Evolutionary conservation across 2,329 filamentous ascomycete genomes (phyloP), one percentile per base, ranked within the genome.

Genomic region (Ascochyta pisi): DNA sequence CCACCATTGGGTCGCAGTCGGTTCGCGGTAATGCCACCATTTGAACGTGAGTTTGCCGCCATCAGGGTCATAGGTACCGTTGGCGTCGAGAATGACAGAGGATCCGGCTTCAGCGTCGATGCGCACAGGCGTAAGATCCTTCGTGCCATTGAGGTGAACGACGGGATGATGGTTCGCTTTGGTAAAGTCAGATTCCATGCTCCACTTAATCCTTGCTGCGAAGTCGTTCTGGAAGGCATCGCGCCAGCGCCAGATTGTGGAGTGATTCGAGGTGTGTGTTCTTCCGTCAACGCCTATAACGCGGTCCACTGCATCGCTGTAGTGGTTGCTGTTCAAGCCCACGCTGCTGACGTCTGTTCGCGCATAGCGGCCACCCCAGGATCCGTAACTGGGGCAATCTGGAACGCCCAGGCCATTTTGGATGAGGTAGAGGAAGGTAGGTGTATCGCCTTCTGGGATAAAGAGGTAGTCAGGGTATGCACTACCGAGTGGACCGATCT

Each of bases 371-470:
- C 81, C 81, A 22, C 81, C 81, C 81, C 81, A 83, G 0, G 77
- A 78, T 2, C 81, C 81, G 37, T 74, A 83, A 6, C 76, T 68
- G 0, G 82, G 81, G 41, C 76, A 74, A 26, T 83, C 81, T 0
- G 79, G 74, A 6, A 76, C 72, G 24, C 79, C 78, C 0, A 83
- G 73, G 1, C 80, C 80, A 46, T 82, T 82, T 42, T 81, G 79
- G 22, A 82, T 76, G 1, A 79, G 73, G 53, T 81, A 82, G 9
- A 84, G 73, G 44, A 83, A 80, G 0, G 81, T 79, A 0, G 82
- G 82, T 1, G 79, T 81, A 54, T 83, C 81, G n/a, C 81, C 82
- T 64, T 86, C 84, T 22, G 79, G 76, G 50, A 84, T 83, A 60
- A 77, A 84, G 8, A 78, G 65, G 40, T 78, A 79, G 55, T 83